These are phyloP conservation scores for Tuber umbilicatum DNA, from an alignment of 495 filamentous ascomycete genomes.

Conservation along the genomic window DNA sequence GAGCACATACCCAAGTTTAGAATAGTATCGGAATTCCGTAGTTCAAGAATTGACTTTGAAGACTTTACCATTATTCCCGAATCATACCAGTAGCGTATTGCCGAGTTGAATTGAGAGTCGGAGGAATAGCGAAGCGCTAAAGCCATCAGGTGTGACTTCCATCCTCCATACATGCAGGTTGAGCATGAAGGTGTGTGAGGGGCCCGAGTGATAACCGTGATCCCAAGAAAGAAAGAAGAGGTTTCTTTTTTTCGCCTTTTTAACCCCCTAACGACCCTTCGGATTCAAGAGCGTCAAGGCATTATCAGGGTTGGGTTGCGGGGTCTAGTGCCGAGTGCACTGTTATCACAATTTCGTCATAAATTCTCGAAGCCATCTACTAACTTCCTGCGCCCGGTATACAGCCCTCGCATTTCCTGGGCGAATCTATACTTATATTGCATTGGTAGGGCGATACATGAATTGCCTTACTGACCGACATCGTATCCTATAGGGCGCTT, in stretches of 20 bases:
- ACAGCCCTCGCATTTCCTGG: neutral
- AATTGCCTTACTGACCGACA: neutral
- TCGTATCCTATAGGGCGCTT: neutral
- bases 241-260: no score
- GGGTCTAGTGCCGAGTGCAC: neutral
- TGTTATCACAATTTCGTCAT: neutral
- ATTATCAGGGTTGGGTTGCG: no score
- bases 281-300: no score
- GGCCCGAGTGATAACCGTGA: neutral
- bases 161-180: neutral
- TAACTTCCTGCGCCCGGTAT: neutral
- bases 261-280: no score
- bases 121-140: neutral
- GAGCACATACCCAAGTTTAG: no score
- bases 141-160: neutral
- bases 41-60: no score
- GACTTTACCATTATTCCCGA: no score
- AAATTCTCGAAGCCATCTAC: neutral
- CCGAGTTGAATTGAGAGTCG: neutral
- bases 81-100: no score
- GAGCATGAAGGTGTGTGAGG: no score
- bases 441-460: neutral
- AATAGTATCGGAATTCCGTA: no score
- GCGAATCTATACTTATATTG: neutral
- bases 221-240: neutral